Evolutionary conservation across 2,329 filamentous ascomycete species (phyloP).

Genomic region (Ophiostoma pallidulum): DNA sequence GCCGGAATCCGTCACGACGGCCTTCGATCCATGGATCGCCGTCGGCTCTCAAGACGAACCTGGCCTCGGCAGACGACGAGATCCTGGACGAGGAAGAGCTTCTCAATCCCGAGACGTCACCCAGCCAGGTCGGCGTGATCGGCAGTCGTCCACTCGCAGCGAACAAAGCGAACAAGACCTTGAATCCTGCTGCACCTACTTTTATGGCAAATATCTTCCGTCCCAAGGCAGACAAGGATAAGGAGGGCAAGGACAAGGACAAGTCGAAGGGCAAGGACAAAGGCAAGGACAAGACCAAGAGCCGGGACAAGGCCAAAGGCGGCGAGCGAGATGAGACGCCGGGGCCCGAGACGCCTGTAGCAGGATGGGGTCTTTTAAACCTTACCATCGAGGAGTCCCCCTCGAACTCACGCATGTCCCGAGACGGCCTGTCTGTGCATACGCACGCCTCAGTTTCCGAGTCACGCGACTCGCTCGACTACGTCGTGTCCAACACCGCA

Average conservation of each 20-base stretch:
- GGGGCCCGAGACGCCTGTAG: conserved; percentile 13
- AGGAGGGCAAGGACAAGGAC: not conserved
- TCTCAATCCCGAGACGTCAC: conserved; percentile 41
- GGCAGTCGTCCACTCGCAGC: conserved; percentile 58
- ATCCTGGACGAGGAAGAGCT: conserved; percentile 51
- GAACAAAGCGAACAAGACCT: conserved; percentile 33
- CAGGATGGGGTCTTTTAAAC: conserved; percentile 30
- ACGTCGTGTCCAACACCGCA: conserved; percentile 45
- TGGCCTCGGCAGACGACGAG: conserved; percentile 55
- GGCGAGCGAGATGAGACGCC: conserved; percentile 9
- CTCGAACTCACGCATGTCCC: conserved; percentile 44
- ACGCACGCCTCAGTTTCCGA: conserved; percentile 51
- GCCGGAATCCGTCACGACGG: conserved; percentile 64
- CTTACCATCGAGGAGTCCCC: conserved; percentile 36
- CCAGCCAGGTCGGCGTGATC: conserved; percentile 59
- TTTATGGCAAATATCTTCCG: conserved; percentile 68
- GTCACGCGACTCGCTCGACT: conserved; percentile 50
- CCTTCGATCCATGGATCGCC: conserved; percentile 74
- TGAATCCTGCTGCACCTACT: conserved; percentile 83
- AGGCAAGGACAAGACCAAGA: conserved; percentile 29
- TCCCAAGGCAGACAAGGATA: conserved; percentile 25
- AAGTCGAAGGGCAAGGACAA: conserved; percentile 26
- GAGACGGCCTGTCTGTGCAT: conserved; percentile 47
- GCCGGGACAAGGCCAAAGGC: conserved; percentile 28
- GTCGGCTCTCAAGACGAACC: conserved; percentile 48